phyloP scores from a whole-genome alignment of 306 rosid genomes.

The cucumber (Cucumis sativus) region DNA sequence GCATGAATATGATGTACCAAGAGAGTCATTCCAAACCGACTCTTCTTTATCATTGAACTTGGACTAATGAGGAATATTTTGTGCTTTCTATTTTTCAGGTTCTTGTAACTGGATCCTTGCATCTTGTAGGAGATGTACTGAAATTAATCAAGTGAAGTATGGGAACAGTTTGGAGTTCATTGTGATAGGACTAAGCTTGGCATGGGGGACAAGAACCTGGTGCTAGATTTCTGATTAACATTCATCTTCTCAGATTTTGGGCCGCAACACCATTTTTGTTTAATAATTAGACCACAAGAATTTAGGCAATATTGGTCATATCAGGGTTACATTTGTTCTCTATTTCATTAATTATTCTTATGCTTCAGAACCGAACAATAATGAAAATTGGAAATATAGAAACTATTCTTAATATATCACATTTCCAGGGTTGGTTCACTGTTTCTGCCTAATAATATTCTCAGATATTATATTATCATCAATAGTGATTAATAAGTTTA shows the following conservation, averaged over 20 bases:
- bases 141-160: constrained; percentile 52
- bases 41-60: background rate
- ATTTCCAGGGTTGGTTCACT: background rate
- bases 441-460: background rate
- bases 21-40: background rate
- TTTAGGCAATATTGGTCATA: background rate
- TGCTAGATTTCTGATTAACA: background rate
- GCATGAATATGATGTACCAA: background rate
- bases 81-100: constrained; percentile 36
- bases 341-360: background rate
- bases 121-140: constrained; percentile 87
- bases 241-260: background rate
- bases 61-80: background rate
- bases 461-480: background rate
- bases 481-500: background rate
- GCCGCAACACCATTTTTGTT: background rate
- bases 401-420: background rate
- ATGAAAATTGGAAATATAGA: background rate
- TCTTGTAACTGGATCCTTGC: constrained; percentile 85
- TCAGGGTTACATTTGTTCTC: background rate
- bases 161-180: constrained; percentile 4
- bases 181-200: background rate
- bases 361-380: background rate
- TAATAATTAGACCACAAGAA: background rate
- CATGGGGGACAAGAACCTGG: background rate